Conservation (phyloP, 1,139 yeast genomes). For the Suzukiozyma palmioleophila region DNA sequence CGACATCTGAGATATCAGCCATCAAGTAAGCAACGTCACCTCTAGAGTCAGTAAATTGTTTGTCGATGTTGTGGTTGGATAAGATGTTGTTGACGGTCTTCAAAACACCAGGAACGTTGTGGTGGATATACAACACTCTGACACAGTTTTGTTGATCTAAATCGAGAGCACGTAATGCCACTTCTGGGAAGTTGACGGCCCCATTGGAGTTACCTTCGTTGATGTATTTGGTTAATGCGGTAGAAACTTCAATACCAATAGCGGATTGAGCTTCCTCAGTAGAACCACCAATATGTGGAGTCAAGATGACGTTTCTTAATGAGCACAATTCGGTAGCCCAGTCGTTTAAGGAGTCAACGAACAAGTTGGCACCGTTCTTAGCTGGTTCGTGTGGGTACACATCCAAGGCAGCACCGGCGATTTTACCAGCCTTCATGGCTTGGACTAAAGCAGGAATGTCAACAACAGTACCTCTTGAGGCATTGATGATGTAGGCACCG, state of each 20-base stretch:
- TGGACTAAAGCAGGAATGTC: conserved; percentile 90
- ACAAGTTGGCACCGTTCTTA: conserved; percentile 84
- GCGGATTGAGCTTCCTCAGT: conserved; percentile 99
- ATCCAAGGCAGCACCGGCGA: conserved; percentile 97
- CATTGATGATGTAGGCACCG: conserved; percentile 91
- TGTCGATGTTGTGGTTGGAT: conserved; percentile 93
- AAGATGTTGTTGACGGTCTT: conserved; percentile 94
- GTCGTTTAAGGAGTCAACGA: conserved; percentile 63
- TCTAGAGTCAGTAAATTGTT: conserved; percentile 93
- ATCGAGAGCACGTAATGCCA: conserved; percentile 81
- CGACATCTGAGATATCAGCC: conserved; percentile 94
- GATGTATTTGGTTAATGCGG: conserved; percentile 82
- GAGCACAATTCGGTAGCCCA: conserved; percentile 84
- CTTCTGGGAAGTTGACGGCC: conserved; percentile 99
- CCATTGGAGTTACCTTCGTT: conserved; percentile 96
- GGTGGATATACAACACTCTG: conserved; percentile 93
- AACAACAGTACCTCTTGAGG: conserved; percentile 96
- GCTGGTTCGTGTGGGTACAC: conserved; percentile 98
- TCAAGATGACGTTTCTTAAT: conserved; percentile 82
- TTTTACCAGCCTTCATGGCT: conserved; percentile 88
- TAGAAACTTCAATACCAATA: conserved; percentile 92
- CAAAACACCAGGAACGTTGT: conserved; percentile 98
- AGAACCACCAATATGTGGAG: conserved; percentile 99
- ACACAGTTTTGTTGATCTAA: conserved; percentile 85
- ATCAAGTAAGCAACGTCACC: conserved; percentile 96